A percentile compares a stretch with the other conserved stretches of the same genome.
Conservation (phyloP, 129 eudicot genomes). For the Lactuca saligna region DNA sequence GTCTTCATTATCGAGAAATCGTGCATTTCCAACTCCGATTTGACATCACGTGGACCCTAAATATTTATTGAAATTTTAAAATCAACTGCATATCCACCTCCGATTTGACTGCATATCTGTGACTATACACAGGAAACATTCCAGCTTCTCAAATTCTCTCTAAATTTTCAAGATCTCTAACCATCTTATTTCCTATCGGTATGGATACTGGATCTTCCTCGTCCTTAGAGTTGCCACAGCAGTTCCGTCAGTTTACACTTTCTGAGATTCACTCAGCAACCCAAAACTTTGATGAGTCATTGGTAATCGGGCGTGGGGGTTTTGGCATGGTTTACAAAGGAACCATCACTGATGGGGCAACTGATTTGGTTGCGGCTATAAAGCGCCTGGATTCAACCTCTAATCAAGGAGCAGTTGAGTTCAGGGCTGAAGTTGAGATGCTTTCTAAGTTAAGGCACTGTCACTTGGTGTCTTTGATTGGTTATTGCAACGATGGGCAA, state of each 20-base stretch:
- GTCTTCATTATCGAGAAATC: too few species aligned
- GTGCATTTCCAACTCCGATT: too few species aligned
- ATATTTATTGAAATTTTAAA: too few species aligned
- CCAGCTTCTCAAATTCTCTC: too few species aligned
- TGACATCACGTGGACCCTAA: too few species aligned
- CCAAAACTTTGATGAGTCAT: background rate
- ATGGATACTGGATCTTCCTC: background rate
- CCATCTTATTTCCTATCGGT: background rate
- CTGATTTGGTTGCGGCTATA: background rate
- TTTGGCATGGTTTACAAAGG: background rate
- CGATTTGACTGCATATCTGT: too few species aligned
- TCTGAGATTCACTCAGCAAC: background rate
- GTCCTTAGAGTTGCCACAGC: background rate
- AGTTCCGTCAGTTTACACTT: background rate
- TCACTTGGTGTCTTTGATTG: background rate
- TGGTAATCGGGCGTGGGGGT: background rate
- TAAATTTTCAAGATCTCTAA: background rate
- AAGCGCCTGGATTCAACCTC: background rate
- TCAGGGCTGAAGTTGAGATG: background rate
- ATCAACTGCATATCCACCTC: too few species aligned
- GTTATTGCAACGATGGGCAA: background rate
- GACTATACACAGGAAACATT: too few species aligned
- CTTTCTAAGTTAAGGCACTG: constrained; percentile 5
- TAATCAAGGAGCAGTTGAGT: background rate
- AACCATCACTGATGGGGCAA: background rate